Base-by-base conservation (phyloP, 805 yeast species). In the Yarrowia alimentaria region DNA sequence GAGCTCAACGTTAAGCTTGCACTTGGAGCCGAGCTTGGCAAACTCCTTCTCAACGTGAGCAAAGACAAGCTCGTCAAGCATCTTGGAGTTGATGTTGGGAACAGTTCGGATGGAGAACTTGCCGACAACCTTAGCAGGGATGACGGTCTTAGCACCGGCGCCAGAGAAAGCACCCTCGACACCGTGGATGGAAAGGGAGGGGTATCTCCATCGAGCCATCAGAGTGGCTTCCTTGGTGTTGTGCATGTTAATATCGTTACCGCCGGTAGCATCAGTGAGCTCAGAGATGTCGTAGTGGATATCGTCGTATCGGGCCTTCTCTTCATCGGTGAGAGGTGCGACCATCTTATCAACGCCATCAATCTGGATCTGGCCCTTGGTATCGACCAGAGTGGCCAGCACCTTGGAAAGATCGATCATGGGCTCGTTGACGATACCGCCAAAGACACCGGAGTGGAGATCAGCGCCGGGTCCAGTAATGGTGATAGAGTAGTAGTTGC, bases 121-220 rank as follows among this genome's bases (percentile, higher is more conserved):
- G 62, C 99, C 99, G 49, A 73, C 69, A 25, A 93, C 98, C 65
- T 83, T 84, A 42, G 96, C 86, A 26, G 99, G 99, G 58, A 93
- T 93, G 48, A 93, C 99, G 25, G 99, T 93, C 75, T 93, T 93
- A 53, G 98, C 99, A 58, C 99, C 99, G 38, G 85, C 77, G 34
- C 85, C 91, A 40, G 84, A 82, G 68, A 93, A 93, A 5, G 98
- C 99, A 57, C 99, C 99, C 71, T 93, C 99, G 52, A 93, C 78
- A 59, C 99, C 99, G 69, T 93, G 99, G 58, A 93, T 68, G 2
- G 98, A 90, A 61, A 93, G 75, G 6, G 98, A 88, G 52, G 99
- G 99, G 71, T 76, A 89, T 76, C 99, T 84, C 99, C 99, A 93
- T 78, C 99, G 82, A 69, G 90, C 97, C 85, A 89, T 91, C 62